These are phyloP conservation scores for Hemisphaericaspora subhashii DNA, from an alignment of 1,139 yeast species.

Conservation along the genomic window DNA sequence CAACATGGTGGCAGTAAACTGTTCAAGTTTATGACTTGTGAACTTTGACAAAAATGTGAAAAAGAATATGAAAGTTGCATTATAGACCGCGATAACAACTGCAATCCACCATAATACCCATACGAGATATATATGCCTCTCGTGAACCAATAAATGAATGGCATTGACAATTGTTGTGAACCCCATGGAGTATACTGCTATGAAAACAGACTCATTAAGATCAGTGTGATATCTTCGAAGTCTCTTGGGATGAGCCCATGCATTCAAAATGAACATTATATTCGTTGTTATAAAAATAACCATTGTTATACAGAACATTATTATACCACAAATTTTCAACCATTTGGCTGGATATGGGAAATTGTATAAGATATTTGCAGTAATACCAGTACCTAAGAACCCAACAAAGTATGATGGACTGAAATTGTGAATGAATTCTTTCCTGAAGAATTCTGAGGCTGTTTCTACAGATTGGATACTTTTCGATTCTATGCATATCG, in stretches of 20 bases:
- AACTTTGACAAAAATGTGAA: conserved; percentile 14
- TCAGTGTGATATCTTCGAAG: conserved; percentile 38
- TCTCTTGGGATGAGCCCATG: conserved; percentile 23
- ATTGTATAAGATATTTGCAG: conserved; percentile 55
- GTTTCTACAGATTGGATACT: neutral
- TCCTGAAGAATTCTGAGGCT: conserved; percentile 4
- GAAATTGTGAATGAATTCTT: conserved; percentile 12
- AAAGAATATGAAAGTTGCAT: conserved; percentile 12
- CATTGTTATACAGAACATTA: conserved; percentile 52
- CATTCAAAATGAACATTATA: conserved; percentile 17
- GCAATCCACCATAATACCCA: conserved; percentile 18
- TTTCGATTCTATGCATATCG: neutral
- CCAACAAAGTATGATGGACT: conserved; percentile 63
- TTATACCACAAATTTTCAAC: conserved; percentile 57
- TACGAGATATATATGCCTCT: conserved; percentile 19
- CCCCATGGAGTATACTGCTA: conserved; percentile 84
- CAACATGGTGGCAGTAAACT: conserved; percentile 10
- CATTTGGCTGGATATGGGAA: conserved; percentile 67
- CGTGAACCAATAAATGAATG: conserved; percentile 34
- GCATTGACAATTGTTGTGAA: conserved; percentile 59
- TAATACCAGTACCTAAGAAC: conserved; percentile 81
- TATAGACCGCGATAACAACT: conserved; percentile 13
- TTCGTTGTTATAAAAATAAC: conserved; percentile 19
- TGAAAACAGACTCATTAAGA: conserved; percentile 52
- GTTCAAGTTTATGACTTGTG: conserved; percentile 9